Evolutionary conservation across 192 early-diverging fungal species (phyloP), one percentile per base, ranked within the genome.

Genomic region (Coemansia aciculifera): DNA sequence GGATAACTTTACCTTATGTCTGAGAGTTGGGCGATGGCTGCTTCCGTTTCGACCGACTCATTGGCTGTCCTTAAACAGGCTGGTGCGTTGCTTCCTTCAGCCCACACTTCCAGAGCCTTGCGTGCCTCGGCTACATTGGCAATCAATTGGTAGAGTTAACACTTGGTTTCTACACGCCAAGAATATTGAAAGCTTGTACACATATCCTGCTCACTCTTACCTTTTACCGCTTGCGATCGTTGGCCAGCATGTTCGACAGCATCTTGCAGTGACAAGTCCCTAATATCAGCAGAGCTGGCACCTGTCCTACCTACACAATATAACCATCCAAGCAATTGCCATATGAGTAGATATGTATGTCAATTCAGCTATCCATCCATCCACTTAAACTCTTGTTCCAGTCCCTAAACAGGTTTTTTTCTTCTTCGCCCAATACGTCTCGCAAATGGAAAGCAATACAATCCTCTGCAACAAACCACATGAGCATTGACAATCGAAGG

Each of bases 1-100:
- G 27, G 51, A 54, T 29, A 29, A 38, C 40, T 62, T 11, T 76
- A 71, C 74, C 74, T 76, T 63, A 44, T 70, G 42, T 76, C 74
- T 9, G 74, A 76, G 19, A 76, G 74, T 21, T 59, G 59, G 2
- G 60, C 52, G 13, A 76, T 71, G 56, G 46, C 49, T 46, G 66
- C 64, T 59, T 76, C 74, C 10, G 68, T 67, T 42, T 60, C 64
- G n/a, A 39, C 68, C 13, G 68, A 67, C 13, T 62, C 68, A 13
- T 44, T 38, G 5, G 68, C 74, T 29, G 46, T 36, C 32, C 43
- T 68, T 24, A 71, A 37, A 21, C 40, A 59, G 15, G 36, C 51
- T 9, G 34, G 38, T 3, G 64, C 64, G 39, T 32, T 64, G 56
- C 74, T 71, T 49, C 29, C 37, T 8, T 42, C 44, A 15, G 39